A percentile compares a stretch with the other conserved stretches of the same genome.
phyloP scores from a whole-genome alignment of 805 yeast genomes.

The Suhomyces faveliae region DNA sequence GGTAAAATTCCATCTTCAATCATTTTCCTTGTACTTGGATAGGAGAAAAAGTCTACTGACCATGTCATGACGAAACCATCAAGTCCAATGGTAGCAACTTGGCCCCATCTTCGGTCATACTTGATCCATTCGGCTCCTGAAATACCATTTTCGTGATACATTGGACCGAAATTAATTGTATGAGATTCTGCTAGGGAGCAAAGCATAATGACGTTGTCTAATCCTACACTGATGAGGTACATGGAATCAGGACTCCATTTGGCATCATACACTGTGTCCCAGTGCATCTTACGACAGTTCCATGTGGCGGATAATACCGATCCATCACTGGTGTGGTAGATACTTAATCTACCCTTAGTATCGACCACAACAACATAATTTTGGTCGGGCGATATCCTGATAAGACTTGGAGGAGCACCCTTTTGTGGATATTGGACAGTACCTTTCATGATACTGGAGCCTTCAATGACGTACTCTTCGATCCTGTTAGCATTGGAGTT shows the following conservation, averaged over 20 bases:
- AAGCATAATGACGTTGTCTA: constrained; percentile 77
- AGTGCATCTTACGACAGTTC: constrained; percentile 95
- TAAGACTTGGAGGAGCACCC: constrained; percentile 60
- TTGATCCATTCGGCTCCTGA: constrained; percentile 68
- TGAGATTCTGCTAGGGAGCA: constrained; percentile 78
- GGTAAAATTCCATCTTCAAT: too few relatives aligned
- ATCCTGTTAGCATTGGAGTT: constrained; percentile 30
- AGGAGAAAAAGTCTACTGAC: constrained; percentile 50
- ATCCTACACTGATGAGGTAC: constrained; percentile 72
- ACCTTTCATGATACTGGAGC: constrained; percentile 24
- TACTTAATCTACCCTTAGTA: constrained; percentile 77
- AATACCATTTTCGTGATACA: constrained; percentile 89
- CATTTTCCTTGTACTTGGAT: too few relatives aligned
- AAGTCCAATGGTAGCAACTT: constrained; percentile 68
- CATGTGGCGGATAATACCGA: constrained; percentile 79
- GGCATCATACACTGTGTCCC: constrained; percentile 72
- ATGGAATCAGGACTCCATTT: constrained; percentile 77
- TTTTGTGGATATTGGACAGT: constrained; percentile 42
- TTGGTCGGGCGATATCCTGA: constrained; percentile 71
- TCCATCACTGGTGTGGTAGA: constrained; percentile 57
- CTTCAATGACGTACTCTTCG: constrained; percentile 23
- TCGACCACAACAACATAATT: constrained; percentile 81
- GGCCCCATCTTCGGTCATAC: constrained; percentile 31
- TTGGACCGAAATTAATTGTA: constrained; percentile 67
- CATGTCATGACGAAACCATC: constrained; percentile 82